A percentile compares a stretch with the other conserved stretches of the same genome.
Evolutionary conservation across 768 basidiomycete species (phyloP).

Genomic region (Naganishia kalamii): DNA sequence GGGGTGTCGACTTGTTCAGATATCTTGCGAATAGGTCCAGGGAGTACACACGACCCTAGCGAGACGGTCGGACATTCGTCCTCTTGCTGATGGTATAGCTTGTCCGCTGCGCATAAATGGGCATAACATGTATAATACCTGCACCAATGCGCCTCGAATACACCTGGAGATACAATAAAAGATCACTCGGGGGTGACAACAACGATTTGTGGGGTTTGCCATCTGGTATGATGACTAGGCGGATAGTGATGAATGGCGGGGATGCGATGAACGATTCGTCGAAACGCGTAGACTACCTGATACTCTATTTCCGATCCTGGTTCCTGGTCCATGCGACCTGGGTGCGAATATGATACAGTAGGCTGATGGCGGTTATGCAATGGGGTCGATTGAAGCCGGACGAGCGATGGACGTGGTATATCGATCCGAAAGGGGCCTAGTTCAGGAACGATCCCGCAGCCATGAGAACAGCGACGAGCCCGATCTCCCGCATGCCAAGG

Average conservation of each 20-base stretch:
- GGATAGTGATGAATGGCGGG: too few species aligned
- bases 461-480: not conserved
- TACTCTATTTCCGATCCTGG: not conserved
- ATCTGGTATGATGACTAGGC: too few species aligned
- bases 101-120: too few species aligned
- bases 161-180: not conserved
- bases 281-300: not conserved
- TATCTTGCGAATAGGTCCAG: too few species aligned
- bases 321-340: not conserved
- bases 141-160: not conserved
- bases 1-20: too few species aligned
- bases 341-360: constrained; percentile 9
- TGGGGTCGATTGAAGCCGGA: not conserved
- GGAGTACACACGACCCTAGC: too few species aligned
- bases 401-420: not conserved
- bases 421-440: not conserved
- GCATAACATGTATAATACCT: too few species aligned
- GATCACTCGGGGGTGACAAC: not conserved
- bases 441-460: not conserved
- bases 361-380: not conserved
- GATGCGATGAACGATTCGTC: too few species aligned
- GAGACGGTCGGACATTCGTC: too few species aligned
- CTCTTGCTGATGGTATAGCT: too few species aligned
- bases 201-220: too few species aligned
- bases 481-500: not conserved